Base-by-base conservation (phyloP, 192 early-diverging fungal genomes). In the Linderina pennispora region DNA sequence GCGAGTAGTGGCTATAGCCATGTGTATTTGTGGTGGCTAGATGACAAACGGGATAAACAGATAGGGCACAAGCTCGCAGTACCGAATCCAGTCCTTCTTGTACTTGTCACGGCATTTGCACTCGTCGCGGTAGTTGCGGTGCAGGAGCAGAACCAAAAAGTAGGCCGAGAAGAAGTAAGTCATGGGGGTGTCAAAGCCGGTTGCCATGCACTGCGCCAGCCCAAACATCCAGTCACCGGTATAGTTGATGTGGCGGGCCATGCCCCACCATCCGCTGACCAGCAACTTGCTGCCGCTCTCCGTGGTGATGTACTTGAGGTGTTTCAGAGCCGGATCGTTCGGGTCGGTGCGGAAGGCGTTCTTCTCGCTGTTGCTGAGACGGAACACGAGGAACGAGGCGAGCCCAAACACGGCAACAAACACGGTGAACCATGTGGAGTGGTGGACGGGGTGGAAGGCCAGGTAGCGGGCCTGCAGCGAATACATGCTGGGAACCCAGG, bases 151-250 rank as follows among this genome's bases (percentile, higher is more conserved):
- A 15, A 95, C 82, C 9, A 80, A 81, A 76, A 98, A 98, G 74
- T 97, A 98, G 39, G 86, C 59, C 13, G 83, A 75, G 65, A 97
- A 97, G 75, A 98, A 95, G 78, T 92, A 98, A 22, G 91, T 87
- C 43, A 98, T 77, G 3, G 82, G 77, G 13, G 81, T 76, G 18
- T 48, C 65, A 49, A 92, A 89, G 23, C 92, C 90, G 37, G 85
- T 84, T 9, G 92, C 85, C 36, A 98, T 54, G 54, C 89, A 94
- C 86, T 90, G 93, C 9, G 92, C 78, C 22, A 94, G 65, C 3
- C 84, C 80, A 82, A 88, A 92, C 20, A 96, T 53, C 92, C 92
- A 98, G 76, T 98, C 95, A 31, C 92, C 89, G 15, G 84, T 76
- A 67, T 98, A 98, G 63, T 98, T 98, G 58, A 96, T 86, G 39